These are phyloP conservation scores for Boletus huronensis DNA, from an alignment of 768 basidiomycete genomes.

Conservation along the genomic window DNA sequence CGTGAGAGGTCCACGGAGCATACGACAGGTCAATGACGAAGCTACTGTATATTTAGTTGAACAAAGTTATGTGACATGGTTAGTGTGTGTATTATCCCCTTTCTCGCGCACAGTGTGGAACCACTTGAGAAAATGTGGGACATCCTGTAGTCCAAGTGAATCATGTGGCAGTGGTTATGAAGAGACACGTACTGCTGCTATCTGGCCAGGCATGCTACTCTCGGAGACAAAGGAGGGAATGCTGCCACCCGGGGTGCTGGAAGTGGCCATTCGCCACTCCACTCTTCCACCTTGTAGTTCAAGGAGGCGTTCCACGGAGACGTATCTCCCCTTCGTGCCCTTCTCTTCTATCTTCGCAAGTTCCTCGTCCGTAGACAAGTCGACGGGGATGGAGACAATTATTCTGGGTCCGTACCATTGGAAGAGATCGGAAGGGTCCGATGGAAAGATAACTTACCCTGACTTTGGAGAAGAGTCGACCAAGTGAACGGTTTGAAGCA, in stretches of 20 bases:
- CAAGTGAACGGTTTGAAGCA: slow-evolving; percentile 60
- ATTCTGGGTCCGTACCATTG: slow-evolving; percentile 18
- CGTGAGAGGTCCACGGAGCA: slow-evolving; percentile 33
- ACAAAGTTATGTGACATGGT: neutral
- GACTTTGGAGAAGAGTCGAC: slow-evolving; percentile 47
- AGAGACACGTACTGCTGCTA: slow-evolving; percentile 47
- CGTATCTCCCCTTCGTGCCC: slow-evolving; percentile 64
- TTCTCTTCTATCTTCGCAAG: slow-evolving; percentile 60
- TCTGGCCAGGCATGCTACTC: slow-evolving; percentile 55
- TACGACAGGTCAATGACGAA: neutral
- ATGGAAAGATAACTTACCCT: slow-evolving; percentile 45
- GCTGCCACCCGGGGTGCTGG: slow-evolving; percentile 64
- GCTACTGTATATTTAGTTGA: neutral
- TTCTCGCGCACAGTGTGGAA: slow-evolving; percentile 37
- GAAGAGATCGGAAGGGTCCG: neutral
- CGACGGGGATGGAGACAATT: slow-evolving; percentile 63
- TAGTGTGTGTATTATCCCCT: neutral
- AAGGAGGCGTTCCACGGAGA: slow-evolving; percentile 61
- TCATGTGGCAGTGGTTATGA: neutral
- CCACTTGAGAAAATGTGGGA: slow-evolving; percentile 71
- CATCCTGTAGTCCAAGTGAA: slow-evolving; percentile 47
- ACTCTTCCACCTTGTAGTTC: slow-evolving; percentile 61
- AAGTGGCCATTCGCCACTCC: slow-evolving; percentile 82
- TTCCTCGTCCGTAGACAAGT: slow-evolving; percentile 55
- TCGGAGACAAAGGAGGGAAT: slow-evolving; percentile 67